Evolutionary conservation across 345 rosid genomes (phyloP), one percentile per base, ranked within the genome.

Genomic region (Moricandia moricandioides): DNA sequence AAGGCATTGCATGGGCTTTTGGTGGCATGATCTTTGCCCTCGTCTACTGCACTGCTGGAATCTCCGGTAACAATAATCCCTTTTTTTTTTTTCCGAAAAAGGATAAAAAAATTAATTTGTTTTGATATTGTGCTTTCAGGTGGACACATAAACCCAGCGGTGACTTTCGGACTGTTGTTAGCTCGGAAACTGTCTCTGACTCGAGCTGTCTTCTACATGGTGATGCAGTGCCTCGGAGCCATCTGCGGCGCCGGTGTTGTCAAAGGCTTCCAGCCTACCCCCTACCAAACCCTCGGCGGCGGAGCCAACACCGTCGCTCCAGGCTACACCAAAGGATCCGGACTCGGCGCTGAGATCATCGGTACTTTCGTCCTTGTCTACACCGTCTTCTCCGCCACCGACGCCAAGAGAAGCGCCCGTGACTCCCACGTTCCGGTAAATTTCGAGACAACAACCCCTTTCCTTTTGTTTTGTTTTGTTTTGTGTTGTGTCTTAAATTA

Each of bases 311-410:
- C 62, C 9, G 82, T 82, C 51, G 75, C 71, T 65, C 79, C 45
- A 39, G 87, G 87, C 5, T 84, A 82, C 70, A 79, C 85, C 10
- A 81, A 84, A n/a, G 85, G 87, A 8, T 79, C 79, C 40, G 83
- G 81, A 0, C 79, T 80, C 24, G 83, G 83, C 0, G 83, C 84
- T 40, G 84, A 82, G 75, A 79, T 82, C 30, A 14, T 82, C 31
- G 84, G 84, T 0, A 81, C 84, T 2, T 81, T 82, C 18, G 77
- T 82, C 14, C 84, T 82, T 31, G 84, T 82, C 30, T 82, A 82
- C 83, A 83, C 86, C 35, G 86, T 84, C 75, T 85, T 85, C 88
- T 85, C 83, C 11, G 83, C 83, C 16, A 81, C 83, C 21, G 83
- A 81, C 33, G 81, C 83, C 80, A 85, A 85, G 81, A 76, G 88